A percentile compares a stretch with the other conserved stretches of the same genome.
Evolutionary conservation across 257 asterid species (phyloP).

Genomic region (Eucommia ulmoides): DNA sequence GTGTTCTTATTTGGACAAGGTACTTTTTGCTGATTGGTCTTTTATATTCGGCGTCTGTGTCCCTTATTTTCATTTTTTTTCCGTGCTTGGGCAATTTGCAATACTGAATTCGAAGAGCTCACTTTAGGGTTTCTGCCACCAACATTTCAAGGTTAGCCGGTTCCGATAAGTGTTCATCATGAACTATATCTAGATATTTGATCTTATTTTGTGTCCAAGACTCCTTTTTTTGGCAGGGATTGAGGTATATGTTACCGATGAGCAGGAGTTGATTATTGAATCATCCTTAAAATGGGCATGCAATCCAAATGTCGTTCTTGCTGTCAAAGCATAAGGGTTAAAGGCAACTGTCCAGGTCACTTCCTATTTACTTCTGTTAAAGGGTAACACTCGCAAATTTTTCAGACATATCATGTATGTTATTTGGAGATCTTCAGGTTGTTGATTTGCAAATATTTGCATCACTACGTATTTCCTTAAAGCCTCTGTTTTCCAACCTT

Average conservation of each 20-base stretch:
- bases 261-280: slow-evolving; percentile 94
- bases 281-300: slow-evolving; percentile 95
- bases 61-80: background rate
- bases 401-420: no score
- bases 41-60: no score
- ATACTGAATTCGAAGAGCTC: slow-evolving; percentile 42
- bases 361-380: slow-evolving; percentile 7
- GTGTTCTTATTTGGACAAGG: slow-evolving; percentile 99
- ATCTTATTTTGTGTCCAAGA: background rate
- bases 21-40: slow-evolving; percentile 9
- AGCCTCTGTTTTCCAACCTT: slow-evolving; percentile 97
- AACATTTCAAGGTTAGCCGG: slow-evolving; percentile 35
- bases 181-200: background rate
- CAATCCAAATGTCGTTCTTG: slow-evolving; percentile 68
- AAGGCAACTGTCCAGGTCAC: slow-evolving; percentile 84
- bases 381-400: no score
- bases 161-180: background rate
- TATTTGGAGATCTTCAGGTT: slow-evolving; percentile 35
- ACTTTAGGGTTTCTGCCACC: slow-evolving; percentile 47
- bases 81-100: slow-evolving; percentile 38
- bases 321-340: slow-evolving; percentile 70
- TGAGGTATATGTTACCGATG: slow-evolving; percentile 49
- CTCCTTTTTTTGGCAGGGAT: slow-evolving; percentile 24
- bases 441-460: slow-evolving; percentile 90
- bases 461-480: slow-evolving; percentile 83